Evolutionary conservation across 106 monocot genomes (phyloP).

Genomic region (Apostasia ramifera): DNA sequence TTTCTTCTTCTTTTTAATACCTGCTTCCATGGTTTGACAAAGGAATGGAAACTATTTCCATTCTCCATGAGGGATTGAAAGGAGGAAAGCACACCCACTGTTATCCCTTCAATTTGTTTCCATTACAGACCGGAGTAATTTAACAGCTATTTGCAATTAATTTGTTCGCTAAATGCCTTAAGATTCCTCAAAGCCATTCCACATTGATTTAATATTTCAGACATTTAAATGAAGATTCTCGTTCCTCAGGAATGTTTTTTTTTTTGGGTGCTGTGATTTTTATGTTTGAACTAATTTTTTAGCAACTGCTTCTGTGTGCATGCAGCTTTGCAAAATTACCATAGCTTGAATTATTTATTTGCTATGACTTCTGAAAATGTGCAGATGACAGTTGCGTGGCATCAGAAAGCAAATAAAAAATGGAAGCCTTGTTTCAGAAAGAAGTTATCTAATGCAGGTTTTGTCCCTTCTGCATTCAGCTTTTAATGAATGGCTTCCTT

Average conservation of each 20-base stretch:
- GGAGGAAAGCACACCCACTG: no score
- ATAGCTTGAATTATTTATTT: neutral
- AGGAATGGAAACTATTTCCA: no score
- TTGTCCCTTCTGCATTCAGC: neutral
- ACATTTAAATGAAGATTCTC: neutral
- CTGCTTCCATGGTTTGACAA: no score
- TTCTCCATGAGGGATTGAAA: no score
- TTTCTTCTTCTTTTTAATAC: no score
- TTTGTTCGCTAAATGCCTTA: no score
- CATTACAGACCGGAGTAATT: no score
- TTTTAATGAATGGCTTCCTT: no score
- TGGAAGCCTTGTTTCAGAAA: constrained; percentile 74
- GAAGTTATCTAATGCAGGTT: constrained; percentile 55
- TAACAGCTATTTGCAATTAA: no score
- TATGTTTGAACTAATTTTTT: neutral
- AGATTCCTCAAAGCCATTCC: neutral
- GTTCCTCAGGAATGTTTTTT: neutral
- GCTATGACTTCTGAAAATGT: constrained; percentile 15
- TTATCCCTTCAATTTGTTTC: no score
- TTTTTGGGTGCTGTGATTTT: neutral
- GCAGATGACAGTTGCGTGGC: constrained; percentile 77
- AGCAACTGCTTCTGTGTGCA: neutral
- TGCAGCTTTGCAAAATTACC: neutral
- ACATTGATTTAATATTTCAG: neutral
- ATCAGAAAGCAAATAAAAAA: constrained; percentile 46